phyloP scores from a whole-genome alignment of 371 early-diverging fungal genomes.

The Lichtheimia ramosa region DNA sequence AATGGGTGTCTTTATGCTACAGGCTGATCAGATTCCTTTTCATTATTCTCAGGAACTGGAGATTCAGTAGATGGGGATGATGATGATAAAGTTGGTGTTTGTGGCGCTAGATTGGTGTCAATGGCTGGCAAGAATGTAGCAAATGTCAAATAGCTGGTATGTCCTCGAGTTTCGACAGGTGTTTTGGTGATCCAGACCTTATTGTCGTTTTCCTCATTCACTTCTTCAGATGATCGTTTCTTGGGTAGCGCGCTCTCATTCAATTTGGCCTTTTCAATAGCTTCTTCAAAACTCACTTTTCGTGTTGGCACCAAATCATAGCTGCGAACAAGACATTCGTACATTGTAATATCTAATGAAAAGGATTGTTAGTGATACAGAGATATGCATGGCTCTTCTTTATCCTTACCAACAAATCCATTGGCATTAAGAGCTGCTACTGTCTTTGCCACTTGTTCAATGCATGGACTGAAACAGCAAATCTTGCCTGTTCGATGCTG shows the following conservation, averaged over 20 bases:
- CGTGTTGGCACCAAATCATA: constrained; percentile 56
- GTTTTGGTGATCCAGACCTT: constrained; percentile 45
- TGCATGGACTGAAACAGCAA: constrained; percentile 94
- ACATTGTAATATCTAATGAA: constrained; percentile 76
- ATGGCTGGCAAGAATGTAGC: constrained; percentile 72
- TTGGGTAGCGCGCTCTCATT: constrained; percentile 28
- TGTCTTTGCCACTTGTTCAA: constrained; percentile 91
- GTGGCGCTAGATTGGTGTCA: constrained; percentile 12
- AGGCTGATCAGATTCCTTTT: background rate
- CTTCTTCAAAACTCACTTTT: constrained; percentile 51
- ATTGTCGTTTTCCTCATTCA: constrained; percentile 15
- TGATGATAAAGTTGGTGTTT: background rate
- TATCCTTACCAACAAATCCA: constrained; percentile 71
- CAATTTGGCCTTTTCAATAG: constrained; percentile 44
- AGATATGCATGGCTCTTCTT: too few relatives aligned
- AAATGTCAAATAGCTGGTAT: constrained; percentile 93
- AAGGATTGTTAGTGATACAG: background rate
- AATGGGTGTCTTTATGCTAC: background rate
- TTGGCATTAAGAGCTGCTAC: constrained; percentile 71
- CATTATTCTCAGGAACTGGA: too few relatives aligned
- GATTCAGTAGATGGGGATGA: background rate
- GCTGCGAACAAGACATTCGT: constrained; percentile 70
- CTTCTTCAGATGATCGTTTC: constrained; percentile 26
- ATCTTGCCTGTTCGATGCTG: constrained; percentile 78
- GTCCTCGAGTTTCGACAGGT: constrained; percentile 63